phyloP scores from a whole-genome alignment of 148 eudicot genomes.

The Silene uniflora region DNA sequence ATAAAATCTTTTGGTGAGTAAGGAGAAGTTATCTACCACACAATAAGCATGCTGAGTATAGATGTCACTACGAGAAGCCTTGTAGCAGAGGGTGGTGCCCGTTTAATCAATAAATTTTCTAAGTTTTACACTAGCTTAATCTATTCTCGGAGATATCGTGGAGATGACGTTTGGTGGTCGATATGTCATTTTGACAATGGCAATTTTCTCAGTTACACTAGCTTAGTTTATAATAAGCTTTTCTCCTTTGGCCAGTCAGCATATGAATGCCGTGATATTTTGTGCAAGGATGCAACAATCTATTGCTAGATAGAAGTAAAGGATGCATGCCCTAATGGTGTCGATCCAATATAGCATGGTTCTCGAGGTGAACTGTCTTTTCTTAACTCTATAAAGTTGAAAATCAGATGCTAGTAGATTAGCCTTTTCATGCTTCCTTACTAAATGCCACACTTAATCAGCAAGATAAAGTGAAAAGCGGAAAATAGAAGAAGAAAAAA shows the following conservation, averaged over 20 bases:
- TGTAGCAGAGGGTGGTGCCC: constrained; percentile 99
- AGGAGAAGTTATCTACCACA: constrained; percentile 87
- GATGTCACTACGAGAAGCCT: constrained; percentile 96
- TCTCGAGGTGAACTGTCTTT: constrained; percentile 37
- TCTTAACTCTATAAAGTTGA: too few species aligned
- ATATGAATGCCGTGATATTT: constrained; percentile 51
- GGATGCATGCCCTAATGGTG: constrained; percentile 51
- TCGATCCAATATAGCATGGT: constrained; percentile 61
- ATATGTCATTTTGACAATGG: constrained; percentile 55
- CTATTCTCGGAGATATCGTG: constrained; percentile 46
- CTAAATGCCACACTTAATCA: background rate
- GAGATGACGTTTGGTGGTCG: constrained; percentile 63
- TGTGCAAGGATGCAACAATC: constrained; percentile 54
- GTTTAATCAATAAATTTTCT: too few species aligned
- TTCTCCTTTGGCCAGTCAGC: constrained; percentile 58
- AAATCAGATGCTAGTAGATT: too few species aligned
- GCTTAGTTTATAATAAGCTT: constrained; percentile 51
- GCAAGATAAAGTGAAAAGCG: too few species aligned
- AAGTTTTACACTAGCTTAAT: background rate
- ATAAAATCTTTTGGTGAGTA: constrained; percentile 78
- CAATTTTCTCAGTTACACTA: constrained; percentile 50
- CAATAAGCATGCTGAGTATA: constrained; percentile 90
- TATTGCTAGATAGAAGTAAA: constrained; percentile 52
- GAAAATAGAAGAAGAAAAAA: too few species aligned
- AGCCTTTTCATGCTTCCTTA: background rate